These are phyloP conservation scores for Brassica cretica DNA, from an alignment of 345 rosid species.

Conservation along the genomic window DNA sequence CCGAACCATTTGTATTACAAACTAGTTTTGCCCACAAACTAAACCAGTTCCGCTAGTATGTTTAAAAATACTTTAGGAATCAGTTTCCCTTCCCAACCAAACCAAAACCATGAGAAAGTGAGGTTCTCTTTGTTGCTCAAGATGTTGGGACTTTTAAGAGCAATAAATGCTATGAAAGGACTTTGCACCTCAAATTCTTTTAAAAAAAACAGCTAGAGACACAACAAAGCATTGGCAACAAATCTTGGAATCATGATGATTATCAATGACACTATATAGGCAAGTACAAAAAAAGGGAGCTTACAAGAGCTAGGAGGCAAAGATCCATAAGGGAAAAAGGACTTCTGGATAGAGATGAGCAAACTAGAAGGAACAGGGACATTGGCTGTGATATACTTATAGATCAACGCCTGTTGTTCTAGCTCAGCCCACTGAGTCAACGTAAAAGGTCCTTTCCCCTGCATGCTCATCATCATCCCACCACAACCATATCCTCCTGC, in stretches of 20 bases:
- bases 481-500: conserved; percentile 48
- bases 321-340: conserved; percentile 55
- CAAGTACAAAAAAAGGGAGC: conserved; percentile 14
- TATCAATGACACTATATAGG: background rate
- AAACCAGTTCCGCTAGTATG: too few species aligned
- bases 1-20: too few species aligned
- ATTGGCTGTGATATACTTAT: conserved; percentile 58
- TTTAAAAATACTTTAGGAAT: too few species aligned
- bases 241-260: conserved; percentile 3
- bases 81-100: too few species aligned
- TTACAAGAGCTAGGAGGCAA: conserved; percentile 51
- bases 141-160: too few species aligned
- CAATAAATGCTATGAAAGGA: too few species aligned
- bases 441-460: conserved; percentile 65
- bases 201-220: background rate
- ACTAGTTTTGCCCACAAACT: too few species aligned
- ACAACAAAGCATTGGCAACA: background rate
- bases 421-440: conserved; percentile 71
- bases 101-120: too few species aligned
- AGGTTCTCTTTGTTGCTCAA: too few species aligned
- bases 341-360: conserved; percentile 53
- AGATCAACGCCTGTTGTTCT: conserved; percentile 76
- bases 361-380: conserved; percentile 68
- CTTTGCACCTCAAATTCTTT: background rate
- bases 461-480: conserved; percentile 56